These are phyloP conservation scores for Cercospora berteroae DNA, from an alignment of 2,329 filamentous ascomycete genomes.

Conservation along the genomic window DNA sequence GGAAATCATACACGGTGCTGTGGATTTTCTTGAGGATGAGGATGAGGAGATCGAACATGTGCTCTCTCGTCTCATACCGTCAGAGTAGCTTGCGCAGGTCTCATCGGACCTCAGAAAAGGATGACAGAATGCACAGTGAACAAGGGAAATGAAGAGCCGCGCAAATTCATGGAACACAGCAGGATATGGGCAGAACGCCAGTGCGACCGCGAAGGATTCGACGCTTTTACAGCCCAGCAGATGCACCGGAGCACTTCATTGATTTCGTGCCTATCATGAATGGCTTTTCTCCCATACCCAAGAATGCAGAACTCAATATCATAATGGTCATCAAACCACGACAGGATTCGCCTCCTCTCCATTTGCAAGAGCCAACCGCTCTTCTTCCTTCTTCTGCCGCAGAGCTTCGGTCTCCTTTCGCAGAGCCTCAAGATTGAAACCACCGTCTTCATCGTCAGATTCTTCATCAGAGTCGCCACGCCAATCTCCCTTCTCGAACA, in stretches of 20 bases:
- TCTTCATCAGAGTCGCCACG: conserved; percentile 43
- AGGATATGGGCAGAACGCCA: neutral
- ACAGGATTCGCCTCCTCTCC: conserved; percentile 18
- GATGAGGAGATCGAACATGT: too few relatives aligned
- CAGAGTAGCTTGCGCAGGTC: too few relatives aligned
- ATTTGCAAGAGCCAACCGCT: conserved; percentile 49
- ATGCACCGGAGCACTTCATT: neutral
- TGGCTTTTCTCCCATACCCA: neutral
- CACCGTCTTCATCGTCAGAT: conserved; percentile 59
- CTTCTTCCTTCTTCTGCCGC: conserved; percentile 73
- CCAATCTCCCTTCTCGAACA: conserved; percentile 98
- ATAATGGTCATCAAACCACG: conserved; percentile 9
- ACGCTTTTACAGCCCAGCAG: neutral
- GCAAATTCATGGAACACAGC: too few relatives aligned
- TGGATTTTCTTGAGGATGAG: too few relatives aligned
- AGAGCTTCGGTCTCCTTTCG: conserved; percentile 80
- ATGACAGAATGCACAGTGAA: too few relatives aligned
- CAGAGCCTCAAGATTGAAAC: conserved; percentile 79
- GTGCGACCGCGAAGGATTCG: too few relatives aligned
- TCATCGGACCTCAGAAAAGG: too few relatives aligned
- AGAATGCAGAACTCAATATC: neutral
- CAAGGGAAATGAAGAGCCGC: too few relatives aligned
- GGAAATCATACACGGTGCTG: too few relatives aligned
- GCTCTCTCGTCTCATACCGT: too few relatives aligned
- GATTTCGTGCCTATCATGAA: conserved; percentile 3